Conservation (phyloP, 2,329 filamentous ascomycete genomes). For the Hypoxylon sp. region DNA sequence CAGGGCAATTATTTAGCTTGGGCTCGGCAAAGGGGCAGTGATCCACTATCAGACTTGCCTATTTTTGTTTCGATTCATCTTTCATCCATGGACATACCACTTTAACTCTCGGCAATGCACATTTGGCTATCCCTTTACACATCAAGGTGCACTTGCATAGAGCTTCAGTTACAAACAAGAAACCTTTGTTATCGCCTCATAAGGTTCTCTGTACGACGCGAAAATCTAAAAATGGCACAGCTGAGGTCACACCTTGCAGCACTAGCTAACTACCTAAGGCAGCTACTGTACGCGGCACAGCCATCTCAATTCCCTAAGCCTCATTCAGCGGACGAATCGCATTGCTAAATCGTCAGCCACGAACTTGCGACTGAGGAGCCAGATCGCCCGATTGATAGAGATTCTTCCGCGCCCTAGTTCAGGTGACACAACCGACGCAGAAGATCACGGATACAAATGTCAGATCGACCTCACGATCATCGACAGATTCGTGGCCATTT, state of each 20-base stretch:
- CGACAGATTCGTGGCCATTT: slow-evolving; percentile 23
- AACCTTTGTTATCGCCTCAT: slow-evolving; percentile 14
- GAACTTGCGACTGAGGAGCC: slow-evolving; percentile 1
- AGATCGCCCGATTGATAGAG: slow-evolving; percentile 14
- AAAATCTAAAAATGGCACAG: slow-evolving; percentile 29
- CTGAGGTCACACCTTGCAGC: slow-evolving; percentile 17
- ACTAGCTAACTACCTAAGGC: slow-evolving; percentile 20
- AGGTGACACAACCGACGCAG: slow-evolving; percentile 15
- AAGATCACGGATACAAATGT: slow-evolving; percentile 30
- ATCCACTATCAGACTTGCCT: slow-evolving; percentile 25
- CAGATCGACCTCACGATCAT: slow-evolving; percentile 32
- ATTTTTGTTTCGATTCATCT: slow-evolving; percentile 23
- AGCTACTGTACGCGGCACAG: slow-evolving; percentile 17
- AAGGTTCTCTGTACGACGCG: neutral
- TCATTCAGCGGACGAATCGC: neutral
- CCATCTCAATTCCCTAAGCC: slow-evolving; percentile 2
- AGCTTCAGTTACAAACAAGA: neutral
- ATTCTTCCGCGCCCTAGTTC: slow-evolving; percentile 18
- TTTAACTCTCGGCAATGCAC: neutral
- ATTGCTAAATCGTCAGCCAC: slow-evolving; percentile 3
- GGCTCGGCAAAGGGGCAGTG: slow-evolving; percentile 31
- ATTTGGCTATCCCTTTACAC: neutral
- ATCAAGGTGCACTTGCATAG: neutral
- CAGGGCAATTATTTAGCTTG: slow-evolving; percentile 31
- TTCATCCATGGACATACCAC: slow-evolving; percentile 20